Evolutionary conservation across 257 asterid species (phyloP).

Genomic region (Solanum neorickii): DNA sequence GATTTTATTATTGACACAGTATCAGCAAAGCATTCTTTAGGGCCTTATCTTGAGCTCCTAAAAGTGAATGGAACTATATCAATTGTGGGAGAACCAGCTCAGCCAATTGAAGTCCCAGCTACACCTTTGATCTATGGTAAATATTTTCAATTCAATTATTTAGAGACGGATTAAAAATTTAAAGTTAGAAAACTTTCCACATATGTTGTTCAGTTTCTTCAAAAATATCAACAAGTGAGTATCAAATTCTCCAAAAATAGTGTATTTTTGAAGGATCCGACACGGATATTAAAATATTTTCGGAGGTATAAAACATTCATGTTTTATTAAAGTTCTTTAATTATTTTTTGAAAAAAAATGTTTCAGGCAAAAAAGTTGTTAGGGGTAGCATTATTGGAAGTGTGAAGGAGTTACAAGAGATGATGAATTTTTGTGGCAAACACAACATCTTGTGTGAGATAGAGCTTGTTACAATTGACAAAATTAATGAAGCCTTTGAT

Average conservation of each 20-base stretch:
- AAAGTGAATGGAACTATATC: conserved; percentile 62
- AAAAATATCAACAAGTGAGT: too few species aligned
- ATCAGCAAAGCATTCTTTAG: conserved; percentile 64
- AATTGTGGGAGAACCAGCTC: conserved; percentile 74
- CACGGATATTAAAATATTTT: too few species aligned
- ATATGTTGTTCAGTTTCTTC: too few species aligned
- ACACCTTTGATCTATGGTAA: conserved; percentile 62
- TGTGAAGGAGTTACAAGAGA: conserved; percentile 61
- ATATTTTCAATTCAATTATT: neutral
- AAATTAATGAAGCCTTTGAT: conserved; percentile 25
- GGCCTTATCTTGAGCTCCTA: conserved; percentile 46
- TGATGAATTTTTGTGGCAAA: conserved; percentile 60
- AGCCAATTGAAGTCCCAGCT: conserved; percentile 73
- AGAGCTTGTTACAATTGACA: conserved; percentile 37
- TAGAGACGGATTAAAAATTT: too few species aligned
- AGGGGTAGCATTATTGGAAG: conserved; percentile 82
- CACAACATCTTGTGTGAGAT: conserved; percentile 53
- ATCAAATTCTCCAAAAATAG: too few species aligned
- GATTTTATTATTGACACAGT: conserved; percentile 68
- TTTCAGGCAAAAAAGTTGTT: conserved; percentile 54
- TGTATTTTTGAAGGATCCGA: too few species aligned
- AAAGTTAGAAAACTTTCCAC: too few species aligned
- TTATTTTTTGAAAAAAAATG: neutral
- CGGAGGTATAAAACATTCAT: too few species aligned
- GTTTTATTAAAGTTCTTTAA: neutral